These are phyloP conservation scores for Actinomucor elegans DNA, from an alignment of 371 early-diverging fungal genomes.

Conservation along the genomic window DNA sequence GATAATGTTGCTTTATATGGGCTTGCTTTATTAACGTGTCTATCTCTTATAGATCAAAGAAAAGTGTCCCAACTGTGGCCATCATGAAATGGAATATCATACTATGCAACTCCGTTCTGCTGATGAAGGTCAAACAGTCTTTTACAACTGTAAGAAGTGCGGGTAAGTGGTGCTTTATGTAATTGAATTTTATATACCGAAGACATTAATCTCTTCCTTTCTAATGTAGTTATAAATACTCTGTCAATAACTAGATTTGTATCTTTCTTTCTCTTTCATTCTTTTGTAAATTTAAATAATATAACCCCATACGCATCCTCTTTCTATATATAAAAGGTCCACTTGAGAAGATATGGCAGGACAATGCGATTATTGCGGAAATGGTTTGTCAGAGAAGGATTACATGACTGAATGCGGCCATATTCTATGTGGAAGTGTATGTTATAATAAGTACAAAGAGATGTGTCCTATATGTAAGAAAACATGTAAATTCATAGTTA, in stretches of 20 bases:
- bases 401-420: conserved; percentile 28
- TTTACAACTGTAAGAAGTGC: conserved; percentile 98
- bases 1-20: neutral
- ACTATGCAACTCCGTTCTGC: conserved; percentile 98
- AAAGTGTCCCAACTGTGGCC: conserved; percentile 94
- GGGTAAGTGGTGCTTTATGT: conserved; percentile 61
- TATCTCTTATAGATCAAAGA: conserved; percentile 58
- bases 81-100: conserved; percentile 96
- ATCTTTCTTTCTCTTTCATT: neutral
- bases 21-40: neutral
- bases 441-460: neutral
- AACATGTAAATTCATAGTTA: conserved; percentile 1
- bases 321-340: neutral
- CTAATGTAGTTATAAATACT: conserved; percentile 42
- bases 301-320: neutral
- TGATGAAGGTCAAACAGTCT: conserved; percentile 99
- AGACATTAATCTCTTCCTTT: neutral
- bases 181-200: neutral
- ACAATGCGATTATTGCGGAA: conserved; percentile 13
- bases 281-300: conserved; percentile 2
- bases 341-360: conserved; percentile 3
- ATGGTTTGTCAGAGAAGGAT: conserved; percentile 6
- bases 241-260: conserved; percentile 39
- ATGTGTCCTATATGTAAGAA: conserved; percentile 20
- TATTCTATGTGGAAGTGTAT: conserved; percentile 16